phyloP scores from a whole-genome alignment of 2,329 filamentous ascomycete genomes.

The Colletotrichum simmondsii region DNA sequence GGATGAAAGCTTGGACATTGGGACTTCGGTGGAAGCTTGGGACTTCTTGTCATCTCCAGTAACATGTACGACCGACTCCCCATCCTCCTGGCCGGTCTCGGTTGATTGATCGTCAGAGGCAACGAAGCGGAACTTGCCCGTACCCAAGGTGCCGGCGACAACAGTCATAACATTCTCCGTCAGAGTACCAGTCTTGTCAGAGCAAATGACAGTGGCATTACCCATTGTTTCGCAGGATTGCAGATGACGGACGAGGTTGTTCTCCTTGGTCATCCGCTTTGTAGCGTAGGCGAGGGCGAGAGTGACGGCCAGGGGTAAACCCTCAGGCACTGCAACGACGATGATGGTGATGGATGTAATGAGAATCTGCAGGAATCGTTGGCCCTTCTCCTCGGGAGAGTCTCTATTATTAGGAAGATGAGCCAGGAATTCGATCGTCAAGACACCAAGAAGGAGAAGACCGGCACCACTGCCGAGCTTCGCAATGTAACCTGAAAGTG shows the following conservation, averaged over 20 bases:
- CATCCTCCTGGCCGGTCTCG: constrained; percentile 15
- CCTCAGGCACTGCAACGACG: constrained; percentile 70
- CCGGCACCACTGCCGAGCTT: constrained; percentile 37
- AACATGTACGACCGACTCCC: constrained; percentile 10
- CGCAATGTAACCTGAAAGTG: constrained; percentile 35
- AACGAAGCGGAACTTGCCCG: constrained; percentile 47
- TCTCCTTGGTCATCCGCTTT: constrained; percentile 71
- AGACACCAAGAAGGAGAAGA: constrained; percentile 35
- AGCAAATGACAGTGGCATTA: constrained; percentile 72
- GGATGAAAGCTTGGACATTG: constrained; percentile 28
- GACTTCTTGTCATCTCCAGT: constrained; percentile 4
- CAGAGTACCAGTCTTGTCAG: constrained; percentile 74
- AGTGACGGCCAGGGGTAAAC: constrained; percentile 69
- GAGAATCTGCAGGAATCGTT: constrained; percentile 61
- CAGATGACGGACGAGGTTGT: constrained; percentile 69
- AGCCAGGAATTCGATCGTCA: constrained; percentile 37
- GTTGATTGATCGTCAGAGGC: constrained; percentile 41
- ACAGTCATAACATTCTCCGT: constrained; percentile 73
- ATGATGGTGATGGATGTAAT: constrained; percentile 60
- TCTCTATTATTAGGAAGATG: constrained; percentile 52
- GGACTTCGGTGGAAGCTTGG: background rate
- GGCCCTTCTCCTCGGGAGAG: constrained; percentile 54
- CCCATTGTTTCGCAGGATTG: constrained; percentile 73
- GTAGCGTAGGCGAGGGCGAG: constrained; percentile 72
- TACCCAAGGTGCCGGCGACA: constrained; percentile 64